Evolutionary conservation across 768 basidiomycete species (phyloP).

Genomic region (Lactarius trivialis): DNA sequence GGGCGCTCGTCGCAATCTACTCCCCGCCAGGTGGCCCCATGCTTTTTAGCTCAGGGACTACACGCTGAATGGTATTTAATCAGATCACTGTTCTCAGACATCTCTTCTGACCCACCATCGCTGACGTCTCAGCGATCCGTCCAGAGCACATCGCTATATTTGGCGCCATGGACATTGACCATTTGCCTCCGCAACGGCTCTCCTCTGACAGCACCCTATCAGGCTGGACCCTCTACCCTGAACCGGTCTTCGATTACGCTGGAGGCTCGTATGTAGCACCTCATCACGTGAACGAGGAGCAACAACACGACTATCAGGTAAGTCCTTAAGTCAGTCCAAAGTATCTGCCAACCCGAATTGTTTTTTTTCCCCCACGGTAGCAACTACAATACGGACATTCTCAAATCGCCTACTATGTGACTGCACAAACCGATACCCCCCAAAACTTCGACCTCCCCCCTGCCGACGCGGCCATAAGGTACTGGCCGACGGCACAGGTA

Average conservation of each 20-base stretch:
- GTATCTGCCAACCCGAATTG: not conserved
- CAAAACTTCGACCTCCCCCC: not conserved
- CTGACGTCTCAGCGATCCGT: not conserved
- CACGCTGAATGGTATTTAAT: constrained; percentile 15
- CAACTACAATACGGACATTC: not conserved
- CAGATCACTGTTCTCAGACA: not conserved
- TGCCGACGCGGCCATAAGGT: not conserved
- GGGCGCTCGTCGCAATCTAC: not conserved
- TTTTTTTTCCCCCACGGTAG: not conserved
- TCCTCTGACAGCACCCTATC: not conserved
- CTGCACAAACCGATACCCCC: not conserved
- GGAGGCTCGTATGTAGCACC: not conserved
- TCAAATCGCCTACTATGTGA: not conserved
- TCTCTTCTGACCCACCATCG: not conserved
- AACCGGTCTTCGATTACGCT: not conserved
- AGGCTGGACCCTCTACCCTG: constrained; percentile 1
- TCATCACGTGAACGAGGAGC: constrained; percentile 9
- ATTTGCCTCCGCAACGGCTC: not conserved
- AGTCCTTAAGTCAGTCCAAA: not conserved
- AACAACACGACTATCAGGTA: constrained; percentile 7
- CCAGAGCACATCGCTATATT: not conserved
- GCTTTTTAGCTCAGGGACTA: constrained; percentile 14
- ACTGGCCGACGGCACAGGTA: constrained; percentile 9
- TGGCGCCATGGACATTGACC: constrained; percentile 2
- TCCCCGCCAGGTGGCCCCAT: not conserved